A percentile compares a stretch with the other conserved stretches of the same genome.
Conservation (phyloP, 164 flowering plant genomes). For the Chimonanthus salicifolius region DNA sequence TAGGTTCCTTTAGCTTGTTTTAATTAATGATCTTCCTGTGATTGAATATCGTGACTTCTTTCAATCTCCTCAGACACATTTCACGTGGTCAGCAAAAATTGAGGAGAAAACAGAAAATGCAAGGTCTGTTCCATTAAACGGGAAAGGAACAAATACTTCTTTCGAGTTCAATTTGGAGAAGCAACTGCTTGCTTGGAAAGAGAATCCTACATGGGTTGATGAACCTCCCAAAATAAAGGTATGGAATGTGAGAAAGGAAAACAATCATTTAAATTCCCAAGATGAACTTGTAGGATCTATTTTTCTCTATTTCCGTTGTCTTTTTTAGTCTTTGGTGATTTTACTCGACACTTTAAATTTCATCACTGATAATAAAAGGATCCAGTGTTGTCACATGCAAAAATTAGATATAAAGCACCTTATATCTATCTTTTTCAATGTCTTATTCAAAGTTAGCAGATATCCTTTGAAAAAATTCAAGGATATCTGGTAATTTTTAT, state of each 20-base stretch:
- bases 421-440: no score
- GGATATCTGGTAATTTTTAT: no score
- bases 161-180: constrained; percentile 46
- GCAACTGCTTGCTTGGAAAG: constrained; percentile 81
- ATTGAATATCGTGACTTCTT: neutral
- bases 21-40: neutral
- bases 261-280: neutral
- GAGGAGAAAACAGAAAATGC: constrained; percentile 14
- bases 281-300: neutral
- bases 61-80: constrained; percentile 33
- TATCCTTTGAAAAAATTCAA: no score
- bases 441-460: neutral
- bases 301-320: neutral
- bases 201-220: constrained; percentile 78
- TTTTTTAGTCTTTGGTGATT: neutral
- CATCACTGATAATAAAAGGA: neutral
- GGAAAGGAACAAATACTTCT: constrained; percentile 16
- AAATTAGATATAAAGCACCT: neutral
- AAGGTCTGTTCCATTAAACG: constrained; percentile 16
- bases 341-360: neutral
- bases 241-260: constrained; percentile 7
- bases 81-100: constrained; percentile 27
- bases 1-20: constrained; percentile 10
- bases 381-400: neutral
- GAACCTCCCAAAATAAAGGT: constrained; percentile 67